Conservation (phyloP, 2,329 filamentous ascomycete species). For the Botrytis cinerea region DNA sequence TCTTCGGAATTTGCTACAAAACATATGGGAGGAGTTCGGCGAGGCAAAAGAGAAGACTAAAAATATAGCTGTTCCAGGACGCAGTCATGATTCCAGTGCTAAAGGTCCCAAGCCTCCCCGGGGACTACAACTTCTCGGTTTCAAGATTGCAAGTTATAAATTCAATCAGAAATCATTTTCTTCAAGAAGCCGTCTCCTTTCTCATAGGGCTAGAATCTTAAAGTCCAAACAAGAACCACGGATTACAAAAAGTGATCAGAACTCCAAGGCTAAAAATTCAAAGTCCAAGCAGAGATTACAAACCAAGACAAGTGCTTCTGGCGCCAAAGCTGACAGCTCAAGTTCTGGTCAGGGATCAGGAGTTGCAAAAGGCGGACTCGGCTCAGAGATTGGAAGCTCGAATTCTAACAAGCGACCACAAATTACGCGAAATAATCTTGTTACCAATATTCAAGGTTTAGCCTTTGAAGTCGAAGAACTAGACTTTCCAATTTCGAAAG, state of each 20-base stretch:
- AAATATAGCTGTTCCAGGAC: neutral
- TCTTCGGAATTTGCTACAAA: neutral
- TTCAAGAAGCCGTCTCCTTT: neutral
- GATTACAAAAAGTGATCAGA: neutral
- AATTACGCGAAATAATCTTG: neutral
- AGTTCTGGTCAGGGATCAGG: neutral
- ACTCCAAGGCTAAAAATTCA: neutral
- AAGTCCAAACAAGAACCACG: neutral
- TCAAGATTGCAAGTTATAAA: neutral
- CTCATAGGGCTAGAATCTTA: neutral
- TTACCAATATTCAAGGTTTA: neutral
- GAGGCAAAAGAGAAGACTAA: too few species aligned
- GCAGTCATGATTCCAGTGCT: neutral
- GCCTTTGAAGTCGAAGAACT: neutral
- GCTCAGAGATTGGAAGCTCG: neutral
- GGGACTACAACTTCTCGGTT: neutral
- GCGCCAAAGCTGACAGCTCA: neutral
- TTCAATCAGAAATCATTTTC: neutral
- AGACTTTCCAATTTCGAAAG: neutral
- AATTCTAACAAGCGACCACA: neutral
- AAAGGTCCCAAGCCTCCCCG: neutral
- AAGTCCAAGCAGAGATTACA: neutral
- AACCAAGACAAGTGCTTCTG: neutral
- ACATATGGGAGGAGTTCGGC: neutral
- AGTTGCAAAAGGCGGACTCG: neutral